phyloP scores from a whole-genome alignment of 129 eudicot species.

The Lactuca sativa region DNA sequence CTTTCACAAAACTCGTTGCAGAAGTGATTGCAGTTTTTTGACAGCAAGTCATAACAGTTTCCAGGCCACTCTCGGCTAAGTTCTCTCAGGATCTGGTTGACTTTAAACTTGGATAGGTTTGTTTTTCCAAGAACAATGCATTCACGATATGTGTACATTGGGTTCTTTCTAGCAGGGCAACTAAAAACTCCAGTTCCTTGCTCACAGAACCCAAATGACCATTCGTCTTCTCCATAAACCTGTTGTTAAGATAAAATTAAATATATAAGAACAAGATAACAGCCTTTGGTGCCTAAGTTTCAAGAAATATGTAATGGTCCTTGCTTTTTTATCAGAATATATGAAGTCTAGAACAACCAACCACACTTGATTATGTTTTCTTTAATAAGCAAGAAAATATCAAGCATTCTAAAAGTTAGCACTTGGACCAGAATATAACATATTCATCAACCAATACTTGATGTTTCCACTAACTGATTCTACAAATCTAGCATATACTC shows the following conservation, averaged over 20 bases:
- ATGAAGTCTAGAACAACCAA: too few species aligned
- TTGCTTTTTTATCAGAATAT: too few species aligned
- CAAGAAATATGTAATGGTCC: neutral
- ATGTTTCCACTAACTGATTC: slow-evolving; percentile 3
- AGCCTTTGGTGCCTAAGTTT: neutral
- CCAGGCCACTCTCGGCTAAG: slow-evolving; percentile 98
- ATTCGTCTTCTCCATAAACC: slow-evolving; percentile 91
- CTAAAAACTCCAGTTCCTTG: slow-evolving; percentile 91
- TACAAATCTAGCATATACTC: neutral
- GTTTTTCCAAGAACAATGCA: slow-evolving; percentile 82
- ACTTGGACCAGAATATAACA: neutral
- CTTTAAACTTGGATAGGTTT: slow-evolving; percentile 55
- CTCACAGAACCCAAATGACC: slow-evolving; percentile 97
- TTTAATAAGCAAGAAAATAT: neutral
- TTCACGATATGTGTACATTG: slow-evolving; percentile 91
- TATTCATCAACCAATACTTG: slow-evolving; percentile 5
- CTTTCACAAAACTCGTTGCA: slow-evolving; percentile 88
- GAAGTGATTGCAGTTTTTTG: slow-evolving; percentile 93
- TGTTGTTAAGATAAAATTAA: slow-evolving; percentile 25
- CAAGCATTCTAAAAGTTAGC: neutral
- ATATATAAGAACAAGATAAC: neutral
- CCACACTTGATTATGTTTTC: too few species aligned
- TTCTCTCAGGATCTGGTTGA: slow-evolving; percentile 83
- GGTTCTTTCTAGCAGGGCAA: slow-evolving; percentile 88
- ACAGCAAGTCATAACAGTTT: slow-evolving; percentile 68